A percentile compares a stretch with the other conserved stretches of the same genome.
These are phyloP conservation scores for Parachaetomium inaequale DNA, from an alignment of 495 filamentous ascomycete genomes.

Conservation along the genomic window DNA sequence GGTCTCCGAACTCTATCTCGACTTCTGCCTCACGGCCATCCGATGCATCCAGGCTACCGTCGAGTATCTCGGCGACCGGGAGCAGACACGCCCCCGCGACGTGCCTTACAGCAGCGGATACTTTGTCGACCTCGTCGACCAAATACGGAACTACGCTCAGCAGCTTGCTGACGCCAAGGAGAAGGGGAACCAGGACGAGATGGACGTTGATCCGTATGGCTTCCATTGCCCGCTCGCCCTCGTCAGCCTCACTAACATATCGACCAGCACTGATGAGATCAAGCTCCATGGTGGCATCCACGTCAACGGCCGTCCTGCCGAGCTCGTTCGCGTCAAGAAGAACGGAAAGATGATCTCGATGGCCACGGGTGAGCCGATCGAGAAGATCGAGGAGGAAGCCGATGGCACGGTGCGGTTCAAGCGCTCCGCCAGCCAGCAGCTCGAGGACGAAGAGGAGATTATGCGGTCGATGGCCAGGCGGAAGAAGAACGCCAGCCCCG, in stretches of 20 bases:
- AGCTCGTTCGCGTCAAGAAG: constrained; percentile 72
- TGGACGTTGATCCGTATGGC: constrained; percentile 54
- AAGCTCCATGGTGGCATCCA: constrained; percentile 71
- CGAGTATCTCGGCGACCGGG: constrained; percentile 71
- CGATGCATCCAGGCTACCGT: constrained; percentile 80
- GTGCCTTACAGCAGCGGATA: constrained; percentile 87
- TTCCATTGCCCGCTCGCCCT: neutral
- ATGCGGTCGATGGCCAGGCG: constrained; percentile 85
- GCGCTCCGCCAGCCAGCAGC: constrained; percentile 57
- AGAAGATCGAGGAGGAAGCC: constrained; percentile 45
- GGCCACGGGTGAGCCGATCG: constrained; percentile 54
- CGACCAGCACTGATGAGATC: constrained; percentile 58
- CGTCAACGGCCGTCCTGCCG: constrained; percentile 69
- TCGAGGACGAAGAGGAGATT: constrained; percentile 68
- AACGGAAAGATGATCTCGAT: constrained; percentile 74
- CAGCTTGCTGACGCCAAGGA: constrained; percentile 52
- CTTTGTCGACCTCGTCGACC: constrained; percentile 88
- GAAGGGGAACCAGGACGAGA: constrained; percentile 45
- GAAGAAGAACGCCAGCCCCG: constrained; percentile 70
- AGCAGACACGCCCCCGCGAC: constrained; percentile 75
- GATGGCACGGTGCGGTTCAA: constrained; percentile 51
- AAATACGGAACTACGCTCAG: constrained; percentile 70
- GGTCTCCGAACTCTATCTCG: constrained; percentile 64
- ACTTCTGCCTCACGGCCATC: constrained; percentile 83
- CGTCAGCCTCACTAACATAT: constrained; percentile 38